Base-by-base conservation (phyloP, 768 basidiomycete species). In the Tricholoma hemisulphureum region DNA sequence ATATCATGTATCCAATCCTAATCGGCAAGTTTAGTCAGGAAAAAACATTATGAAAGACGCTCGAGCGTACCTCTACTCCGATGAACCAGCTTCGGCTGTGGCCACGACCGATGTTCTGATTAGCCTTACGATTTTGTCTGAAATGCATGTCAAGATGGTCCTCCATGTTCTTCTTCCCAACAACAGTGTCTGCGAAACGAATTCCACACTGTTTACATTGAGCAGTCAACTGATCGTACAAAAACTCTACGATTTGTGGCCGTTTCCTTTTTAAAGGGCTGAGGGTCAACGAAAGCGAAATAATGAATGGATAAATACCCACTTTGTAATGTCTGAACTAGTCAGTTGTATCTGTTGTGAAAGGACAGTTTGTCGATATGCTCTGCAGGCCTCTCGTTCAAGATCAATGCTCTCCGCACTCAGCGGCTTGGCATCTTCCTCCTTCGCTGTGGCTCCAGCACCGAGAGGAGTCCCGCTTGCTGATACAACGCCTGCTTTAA, bases 111-210 rank as follows among this genome's bases (percentile, higher is more conserved):
- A 83, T 73, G 39, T 85, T 87, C 70, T 89, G 88, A 65, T 79
- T 86, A 24, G 87, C 86, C 71, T 90, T 91, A 58, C 89, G 83
- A 67, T 98, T 98, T 69, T 96, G 89, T 69, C 87, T 82, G 75
- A 97, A 98, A 72, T 99, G 96, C 89, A 92, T 90, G 70, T 99
- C 96, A 65, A 98, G 80, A 69, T 99, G 97, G 57, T 87, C 84
- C 64, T 95, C 84, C 79, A 95, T 81, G 35, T 75, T 79, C 69
- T 85, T 88, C 75, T 88, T 92, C 59, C 91, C 94, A 53, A 77
- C 65, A 24, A 75, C 68, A 28, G 83, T 85, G 63, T 92, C 91
- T 49, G 88, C 76, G 72, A 95, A 96, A 43, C 96, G 88, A 54
- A 91, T 74, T 16, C 90, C 92, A 76, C 96, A 99, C 67, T 98